These are phyloP conservation scores for Boletales sp. DNA, from an alignment of 768 basidiomycete genomes.

Conservation along the genomic window DNA sequence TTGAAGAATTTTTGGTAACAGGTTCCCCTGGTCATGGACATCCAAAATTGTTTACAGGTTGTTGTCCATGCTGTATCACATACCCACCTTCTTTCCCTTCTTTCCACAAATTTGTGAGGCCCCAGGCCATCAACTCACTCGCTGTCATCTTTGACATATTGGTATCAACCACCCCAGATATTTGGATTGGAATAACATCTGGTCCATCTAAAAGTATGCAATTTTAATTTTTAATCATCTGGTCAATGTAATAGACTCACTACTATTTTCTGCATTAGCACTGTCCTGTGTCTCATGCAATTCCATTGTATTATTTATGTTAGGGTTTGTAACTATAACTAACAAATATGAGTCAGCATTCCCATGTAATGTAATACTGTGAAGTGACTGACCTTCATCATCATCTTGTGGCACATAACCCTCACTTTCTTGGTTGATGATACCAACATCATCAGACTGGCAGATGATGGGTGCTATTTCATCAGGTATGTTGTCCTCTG, in stretches of 20 bases:
- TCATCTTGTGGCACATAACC: background rate
- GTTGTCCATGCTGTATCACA: background rate
- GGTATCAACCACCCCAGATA: background rate
- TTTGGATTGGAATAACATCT: background rate
- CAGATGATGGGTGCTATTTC: conserved; percentile 21
- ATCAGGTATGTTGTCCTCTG: conserved; percentile 33
- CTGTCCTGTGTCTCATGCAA: no score
- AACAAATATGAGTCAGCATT: no score
- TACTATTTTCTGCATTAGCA: no score
- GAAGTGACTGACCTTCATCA: no score
- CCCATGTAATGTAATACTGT: no score
- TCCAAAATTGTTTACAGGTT: background rate
- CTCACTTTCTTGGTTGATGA: conserved; percentile 34
- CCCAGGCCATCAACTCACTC: background rate
- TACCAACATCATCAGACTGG: conserved; percentile 31
- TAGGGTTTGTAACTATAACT: no score
- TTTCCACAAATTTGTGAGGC: background rate
- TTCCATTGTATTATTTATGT: no score
- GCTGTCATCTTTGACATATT: background rate
- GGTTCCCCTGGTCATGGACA: no score
- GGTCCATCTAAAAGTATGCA: no score
- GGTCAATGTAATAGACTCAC: no score
- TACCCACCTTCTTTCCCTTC: background rate
- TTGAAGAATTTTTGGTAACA: background rate
- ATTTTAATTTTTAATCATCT: no score